Evolutionary conservation across 108 stramenopile genomes (phyloP).

Genomic region (Fragilariopsis cylindrus): DNA sequence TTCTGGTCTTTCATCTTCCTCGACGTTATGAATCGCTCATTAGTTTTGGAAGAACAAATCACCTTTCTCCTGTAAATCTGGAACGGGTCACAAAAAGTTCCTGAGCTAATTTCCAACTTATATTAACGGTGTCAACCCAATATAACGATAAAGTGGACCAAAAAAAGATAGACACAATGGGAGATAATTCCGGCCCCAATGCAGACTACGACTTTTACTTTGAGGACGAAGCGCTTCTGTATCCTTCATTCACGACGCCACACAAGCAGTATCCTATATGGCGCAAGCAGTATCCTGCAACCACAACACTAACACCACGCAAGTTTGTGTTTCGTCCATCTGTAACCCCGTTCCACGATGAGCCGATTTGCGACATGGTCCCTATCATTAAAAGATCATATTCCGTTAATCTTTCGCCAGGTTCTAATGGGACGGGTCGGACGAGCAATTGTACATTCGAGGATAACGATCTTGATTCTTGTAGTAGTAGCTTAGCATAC

Average conservation of each 20-base stretch:
- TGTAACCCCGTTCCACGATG: constrained; percentile 4
- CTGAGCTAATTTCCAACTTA: too few relatives aligned
- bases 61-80: too few relatives aligned
- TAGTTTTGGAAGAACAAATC: too few relatives aligned
- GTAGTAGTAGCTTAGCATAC: constrained; percentile 29
- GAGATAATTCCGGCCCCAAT: background rate
- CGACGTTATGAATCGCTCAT: too few relatives aligned
- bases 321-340: constrained; percentile 1
- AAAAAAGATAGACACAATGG: background rate
- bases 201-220: constrained; percentile 3
- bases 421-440: background rate
- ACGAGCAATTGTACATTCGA: constrained; percentile 1
- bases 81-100: too few relatives aligned
- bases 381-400: background rate
- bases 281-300: background rate
- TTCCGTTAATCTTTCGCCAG: background rate
- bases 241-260: background rate
- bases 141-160: too few relatives aligned
- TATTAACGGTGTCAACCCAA: too few relatives aligned
- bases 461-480: constrained; percentile 9
- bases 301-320: background rate
- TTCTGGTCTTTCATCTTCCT: too few relatives aligned
- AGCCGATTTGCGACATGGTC: background rate
- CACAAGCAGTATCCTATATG: background rate
- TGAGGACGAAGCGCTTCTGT: constrained; percentile 6